Base-by-base conservation (phyloP, 208 protist species). In the Strigomonas galati region DNA sequence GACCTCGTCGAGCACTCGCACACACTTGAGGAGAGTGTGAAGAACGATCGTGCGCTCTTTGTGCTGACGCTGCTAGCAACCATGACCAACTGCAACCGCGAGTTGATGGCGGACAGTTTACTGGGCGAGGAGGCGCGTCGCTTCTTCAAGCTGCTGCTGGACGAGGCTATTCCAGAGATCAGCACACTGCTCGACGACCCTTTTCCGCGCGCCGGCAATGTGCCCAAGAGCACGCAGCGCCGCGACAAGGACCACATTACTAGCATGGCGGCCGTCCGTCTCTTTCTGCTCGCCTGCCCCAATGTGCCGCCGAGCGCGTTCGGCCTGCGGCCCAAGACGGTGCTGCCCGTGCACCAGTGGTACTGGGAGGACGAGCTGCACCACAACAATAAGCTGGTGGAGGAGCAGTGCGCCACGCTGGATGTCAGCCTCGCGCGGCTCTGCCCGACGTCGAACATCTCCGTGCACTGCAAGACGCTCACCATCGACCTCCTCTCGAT, bases 301-400 rank as follows among this genome's bases (percentile, higher is more conserved):
- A 81, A 65, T 1, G 78, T 95, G 15, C 83, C 79, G 15, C 70
- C 75, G 4, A 70, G 82, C n/a, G 89, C 85, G 4, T 93, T 91
- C 54, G 89, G 86, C 0, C 72, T 82, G 26, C 85, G 84, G 65
- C 84, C 86, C 3, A 89, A 93, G 64, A 64, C 80, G 23, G 66
- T 91, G 40, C 62, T 96, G n/a, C 82, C 90, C 0, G 90, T 96
- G 17, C 87, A 92, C 69, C 74, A 87, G 72, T 96, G 90, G 90
- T 71, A 76, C 46, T 96, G 90, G 87, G 90, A 96, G 70, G 90
- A 96, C 64, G 90, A 96, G 65, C 73, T 92, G 62, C 82, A 84
- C 4, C 84, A 96, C 67, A 56, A 65, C n/a, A 90, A 87, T 57
- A 48, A 62, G 4, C 79, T 93, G 19, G 63, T 69, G 44, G 85